Base-by-base conservation (phyloP, 768 basidiomycete genomes). In the Phylloporus sp. region DNA sequence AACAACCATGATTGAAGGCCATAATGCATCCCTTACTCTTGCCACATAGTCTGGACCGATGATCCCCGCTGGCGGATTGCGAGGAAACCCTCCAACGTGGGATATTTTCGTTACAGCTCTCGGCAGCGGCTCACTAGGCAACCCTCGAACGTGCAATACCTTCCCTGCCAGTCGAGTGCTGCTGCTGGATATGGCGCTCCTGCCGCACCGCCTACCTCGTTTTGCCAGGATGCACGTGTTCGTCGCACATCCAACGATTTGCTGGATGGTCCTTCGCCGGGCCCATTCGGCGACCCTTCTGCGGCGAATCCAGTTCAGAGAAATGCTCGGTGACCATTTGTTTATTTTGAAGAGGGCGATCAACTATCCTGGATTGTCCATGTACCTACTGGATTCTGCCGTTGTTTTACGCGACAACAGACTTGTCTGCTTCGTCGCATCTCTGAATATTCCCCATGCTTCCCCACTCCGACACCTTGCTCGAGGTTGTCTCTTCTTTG, bases 11-110 rank as follows among this genome's bases (percentile, higher is more conserved):
- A n/a, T n/a, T n/a, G n/a, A n/a, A n/a, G n/a, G n/a, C n/a, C n/a
- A n/a, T n/a, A n/a, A n/a, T n/a, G n/a, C n/a, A 75, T 81, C 66
- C 46, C 61, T 61, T 45, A 63, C 67, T 18, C 55, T 67, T 42
- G 61, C 54, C 9, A 31, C 65, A 11, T 62, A n/a, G 39, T 41
- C 23, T 18, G 57, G 47, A 15, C 43, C 48, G 59, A 63, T 22
- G 62, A 67, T 5, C 57, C 62, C 32, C 63, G 61, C 2, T 65
- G 62, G 29, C 62, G 57, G 20, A 46, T 65, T 13, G 39, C 51
- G n/a, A 42, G 58, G 32, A 65, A 59, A 9, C 58, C 61, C 18
- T 64, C 16, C 53, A 53, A n/a, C n/a, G n/a, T n/a, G n/a, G n/a
- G n/a, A n/a, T n/a, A n/a, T n/a, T n/a, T n/a, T n/a, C n/a, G n/a